Evolutionary conservation across 2,329 filamentous ascomycete genomes (phyloP).

Genomic region (Diaporthe sp.): DNA sequence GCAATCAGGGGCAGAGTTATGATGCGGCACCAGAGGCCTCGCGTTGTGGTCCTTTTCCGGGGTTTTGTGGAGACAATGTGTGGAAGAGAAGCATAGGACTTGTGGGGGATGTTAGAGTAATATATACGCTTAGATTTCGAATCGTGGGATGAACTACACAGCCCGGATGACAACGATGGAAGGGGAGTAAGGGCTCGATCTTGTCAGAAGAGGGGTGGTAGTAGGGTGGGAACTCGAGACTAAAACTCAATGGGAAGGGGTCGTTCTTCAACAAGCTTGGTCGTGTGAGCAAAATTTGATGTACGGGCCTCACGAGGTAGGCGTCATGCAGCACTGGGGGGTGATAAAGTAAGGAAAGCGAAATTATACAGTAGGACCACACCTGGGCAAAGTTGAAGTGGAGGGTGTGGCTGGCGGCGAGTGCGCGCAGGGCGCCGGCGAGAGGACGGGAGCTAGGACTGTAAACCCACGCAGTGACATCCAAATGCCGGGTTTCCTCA

Average conservation of each 20-base stretch:
- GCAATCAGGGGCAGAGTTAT: background rate
- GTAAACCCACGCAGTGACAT: slow-evolving; percentile 25
- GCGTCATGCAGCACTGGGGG: slow-evolving; percentile 32
- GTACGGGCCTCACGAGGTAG: slow-evolving; percentile 31
- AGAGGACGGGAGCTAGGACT: slow-evolving; percentile 8
- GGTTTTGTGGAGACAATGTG: background rate
- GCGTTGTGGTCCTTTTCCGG: background rate
- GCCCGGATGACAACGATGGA: background rate
- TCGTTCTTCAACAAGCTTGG: slow-evolving; percentile 13
- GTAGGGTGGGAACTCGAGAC: slow-evolving; percentile 2
- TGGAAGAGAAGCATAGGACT: background rate
- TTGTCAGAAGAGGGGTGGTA: slow-evolving; percentile 30
- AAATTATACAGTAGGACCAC: slow-evolving; percentile 32
- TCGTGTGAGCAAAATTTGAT: slow-evolving; percentile 31
- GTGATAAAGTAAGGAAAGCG: slow-evolving; percentile 21
- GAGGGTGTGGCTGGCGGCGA: slow-evolving; percentile 29
- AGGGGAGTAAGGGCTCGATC: background rate
- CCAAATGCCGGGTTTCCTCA: background rate
- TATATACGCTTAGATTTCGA: slow-evolving; percentile 23
- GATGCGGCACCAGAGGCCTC: background rate
- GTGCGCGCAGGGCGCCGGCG: slow-evolving; percentile 6
- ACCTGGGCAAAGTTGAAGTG: background rate
- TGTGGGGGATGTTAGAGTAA: background rate
- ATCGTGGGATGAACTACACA: slow-evolving; percentile 14
- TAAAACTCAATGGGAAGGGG: slow-evolving; percentile 12